phyloP scores from a whole-genome alignment of 306 rosid genomes.

The Prunus dulcis region DNA sequence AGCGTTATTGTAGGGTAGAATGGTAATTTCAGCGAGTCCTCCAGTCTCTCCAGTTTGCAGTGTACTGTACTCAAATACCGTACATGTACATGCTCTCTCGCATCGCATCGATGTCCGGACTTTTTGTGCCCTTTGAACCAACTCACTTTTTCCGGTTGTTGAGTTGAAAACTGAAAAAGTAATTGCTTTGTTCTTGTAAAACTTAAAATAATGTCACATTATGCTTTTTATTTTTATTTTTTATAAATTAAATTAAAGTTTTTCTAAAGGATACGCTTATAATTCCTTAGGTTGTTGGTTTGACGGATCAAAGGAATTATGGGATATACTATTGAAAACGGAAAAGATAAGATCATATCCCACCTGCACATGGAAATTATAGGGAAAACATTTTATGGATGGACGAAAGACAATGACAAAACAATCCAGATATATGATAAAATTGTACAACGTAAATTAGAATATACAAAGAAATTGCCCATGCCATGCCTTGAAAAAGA shows the following conservation, averaged over 20 bases:
- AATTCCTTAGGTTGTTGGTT: neutral
- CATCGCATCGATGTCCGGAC: neutral
- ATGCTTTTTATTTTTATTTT: neutral
- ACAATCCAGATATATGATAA: neutral
- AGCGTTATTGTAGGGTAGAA: neutral
- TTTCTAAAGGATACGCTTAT: neutral
- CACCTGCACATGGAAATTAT: neutral
- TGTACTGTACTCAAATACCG: neutral
- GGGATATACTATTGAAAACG: neutral
- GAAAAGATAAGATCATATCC: neutral
- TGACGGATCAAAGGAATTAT: neutral
- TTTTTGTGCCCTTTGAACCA: neutral
- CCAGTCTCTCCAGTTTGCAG: neutral
- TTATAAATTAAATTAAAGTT: neutral
- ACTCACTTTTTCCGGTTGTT: neutral
- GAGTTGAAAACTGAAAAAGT: neutral
- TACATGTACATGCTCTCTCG: neutral
- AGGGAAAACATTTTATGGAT: neutral
- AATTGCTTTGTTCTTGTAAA: neutral
- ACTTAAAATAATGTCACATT: neutral
- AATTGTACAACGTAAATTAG: neutral
- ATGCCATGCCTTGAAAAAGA: neutral
- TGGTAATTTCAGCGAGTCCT: neutral
- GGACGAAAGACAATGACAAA: neutral
- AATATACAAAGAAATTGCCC: neutral